Base-by-base conservation (phyloP, 2,329 filamentous ascomycete species). In the Amphichorda felina region DNA sequence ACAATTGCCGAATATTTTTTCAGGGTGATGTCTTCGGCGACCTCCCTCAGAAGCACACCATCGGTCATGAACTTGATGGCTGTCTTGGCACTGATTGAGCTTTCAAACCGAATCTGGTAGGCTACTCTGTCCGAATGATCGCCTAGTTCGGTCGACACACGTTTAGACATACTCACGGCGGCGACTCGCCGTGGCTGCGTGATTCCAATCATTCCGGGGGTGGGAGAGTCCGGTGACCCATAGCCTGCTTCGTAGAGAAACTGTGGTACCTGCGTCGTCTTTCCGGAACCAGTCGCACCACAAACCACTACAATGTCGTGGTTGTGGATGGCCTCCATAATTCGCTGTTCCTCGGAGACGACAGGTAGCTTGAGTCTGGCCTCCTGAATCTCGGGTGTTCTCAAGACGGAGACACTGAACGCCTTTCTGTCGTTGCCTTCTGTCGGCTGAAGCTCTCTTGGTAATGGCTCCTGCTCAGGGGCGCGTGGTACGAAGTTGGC, bases 21-120 rank as follows among this genome's bases (percentile, higher is more conserved):
- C 30, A 98, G 61, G 0, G 85, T 71, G 50, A 96, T 86, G 52
- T 98, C 91, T 44, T 91, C 79, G 1, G 84, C 79, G 36, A 95
- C 81, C 57, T 98, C 91, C 38, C 91, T 79, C 8, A 98, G 70
- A 40, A 98, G 65, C 19, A 98, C 87, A 70, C 91, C 91, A 56
- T 98, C 91, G 0, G 91, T 98, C 88, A 98, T 95, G 61, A 96
- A 98, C 55, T 98, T 98, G 55, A 98, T 75, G 5, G 85, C 82
- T 0, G 91, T 98, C 35, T 86, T 80, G 19, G 77, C 66, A 33
- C 78, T 75, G 2, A 82, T 78, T 0, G 79, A 89, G 34, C 82
- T 86, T 51, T 98, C 91, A 45, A 96, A 98, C 17, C 93, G 82
- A 47, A 98, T 95, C 54, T 88, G 91, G 54, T 96, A 93, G 4